These are phyloP conservation scores for Prunus mongolica DNA, from an alignment of 306 rosid species.

Conservation along the genomic window DNA sequence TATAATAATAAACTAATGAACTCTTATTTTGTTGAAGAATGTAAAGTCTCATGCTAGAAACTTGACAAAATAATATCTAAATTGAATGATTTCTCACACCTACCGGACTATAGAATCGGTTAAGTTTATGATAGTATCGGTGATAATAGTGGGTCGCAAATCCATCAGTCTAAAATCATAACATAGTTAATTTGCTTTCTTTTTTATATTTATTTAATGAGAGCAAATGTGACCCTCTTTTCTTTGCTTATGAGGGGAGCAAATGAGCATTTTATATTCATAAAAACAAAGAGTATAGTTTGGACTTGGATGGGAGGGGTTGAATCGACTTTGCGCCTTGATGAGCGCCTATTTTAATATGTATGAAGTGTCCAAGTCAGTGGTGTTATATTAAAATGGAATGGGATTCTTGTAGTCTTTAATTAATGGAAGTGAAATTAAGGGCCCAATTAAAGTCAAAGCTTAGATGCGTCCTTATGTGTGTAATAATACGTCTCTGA, in stretches of 20 bases:
- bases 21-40: too few species aligned
- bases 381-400: conserved; percentile 4
- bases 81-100: too few species aligned
- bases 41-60: too few species aligned
- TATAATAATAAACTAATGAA: too few species aligned
- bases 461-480: conserved; percentile 68
- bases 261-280: background rate
- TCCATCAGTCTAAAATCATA: too few species aligned
- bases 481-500: conserved; percentile 51
- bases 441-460: conserved; percentile 70
- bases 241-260: background rate
- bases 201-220: too few species aligned
- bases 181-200: too few species aligned
- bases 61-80: too few species aligned
- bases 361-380: conserved; percentile 14
- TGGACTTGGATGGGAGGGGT: background rate
- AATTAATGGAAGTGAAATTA: conserved; percentile 34
- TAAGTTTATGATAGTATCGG: too few species aligned
- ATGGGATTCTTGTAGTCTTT: conserved; percentile 25
- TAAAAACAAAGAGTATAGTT: background rate
- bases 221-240: too few species aligned
- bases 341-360: background rate
- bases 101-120: too few species aligned
- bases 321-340: background rate
- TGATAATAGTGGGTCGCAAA: too few species aligned